Evolutionary conservation across 495 filamentous ascomycete species (phyloP), one percentile per base, ranked within the genome.

Genomic region (Platismatia glauca): DNA sequence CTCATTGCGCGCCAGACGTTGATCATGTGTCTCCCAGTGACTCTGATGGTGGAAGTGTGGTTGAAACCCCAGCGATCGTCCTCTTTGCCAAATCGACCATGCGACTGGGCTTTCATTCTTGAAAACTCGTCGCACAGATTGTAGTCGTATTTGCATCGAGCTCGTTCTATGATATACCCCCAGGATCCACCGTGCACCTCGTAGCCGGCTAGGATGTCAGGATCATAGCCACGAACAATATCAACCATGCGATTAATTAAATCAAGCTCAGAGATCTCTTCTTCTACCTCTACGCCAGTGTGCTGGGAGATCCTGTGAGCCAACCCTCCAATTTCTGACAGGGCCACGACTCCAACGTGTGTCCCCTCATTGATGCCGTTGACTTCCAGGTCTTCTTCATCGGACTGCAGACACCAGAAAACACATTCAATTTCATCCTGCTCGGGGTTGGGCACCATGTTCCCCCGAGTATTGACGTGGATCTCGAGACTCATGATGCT

Each of bases 1-100:
- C 87, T 83, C 91, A 98, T 97, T 0, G 93, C 91, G 59, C 94
- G 83, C 94, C 95, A 98, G 57, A 97, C 89, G 66, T 97, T 98
- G 74, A 98, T 91, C 77, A 94, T 88, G 70, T 98, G 94, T 64
- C 94, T 84, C 6, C 94, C 94, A 1, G 91, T 97, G 18, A 98
- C 80, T 37, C 82, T 83, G 66, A 97, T 88, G 3, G 88, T 89
- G 7, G 90, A 93, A 4, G 90, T 91, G 60, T 90, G 89, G 61
- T 89, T 91, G 77, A 92, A 95, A 0, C 91, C 94, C 93, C 94
- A 98, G 66, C 82, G 80, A 71, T 96, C 90, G 58, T 83, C 82
- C 16, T 96, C 89, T 69, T 89, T 93, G 24, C 91, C 91, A 68
- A 90, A 90, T 63, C 85, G 83, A 20, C 90, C 88, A 70, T 89